Evolutionary conservation across 2,329 filamentous ascomycete species (phyloP).

Genomic region (Pseudogymnoascus sp.): DNA sequence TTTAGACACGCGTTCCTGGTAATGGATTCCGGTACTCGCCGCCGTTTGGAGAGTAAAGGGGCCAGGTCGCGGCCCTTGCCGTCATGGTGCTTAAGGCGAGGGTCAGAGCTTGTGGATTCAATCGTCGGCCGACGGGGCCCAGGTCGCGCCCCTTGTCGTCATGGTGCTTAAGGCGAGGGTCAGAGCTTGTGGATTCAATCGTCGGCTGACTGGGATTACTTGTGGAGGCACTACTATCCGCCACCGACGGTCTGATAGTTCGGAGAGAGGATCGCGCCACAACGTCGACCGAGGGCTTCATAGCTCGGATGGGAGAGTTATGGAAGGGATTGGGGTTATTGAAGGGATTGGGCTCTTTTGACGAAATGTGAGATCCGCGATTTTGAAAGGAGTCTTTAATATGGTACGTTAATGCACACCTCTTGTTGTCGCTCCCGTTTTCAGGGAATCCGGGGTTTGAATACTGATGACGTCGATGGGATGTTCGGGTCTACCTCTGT

Average conservation of each 20-base stretch:
- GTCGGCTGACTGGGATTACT: constrained; percentile 22
- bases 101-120: constrained; percentile 22
- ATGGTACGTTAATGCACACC: neutral
- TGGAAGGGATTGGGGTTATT: neutral
- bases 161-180: constrained; percentile 19
- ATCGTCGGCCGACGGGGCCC: no score
- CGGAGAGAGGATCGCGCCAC: neutral
- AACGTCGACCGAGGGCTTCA: neutral
- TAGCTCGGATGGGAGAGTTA: neutral
- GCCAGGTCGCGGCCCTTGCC: constrained; percentile 18
- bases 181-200: constrained; percentile 22
- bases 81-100: constrained; percentile 18
- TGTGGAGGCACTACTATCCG: constrained; percentile 17
- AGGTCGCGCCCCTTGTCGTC: constrained; percentile 18
- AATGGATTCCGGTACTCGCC: constrained; percentile 27
- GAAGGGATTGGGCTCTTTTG: neutral
- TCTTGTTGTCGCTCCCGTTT: neutral
- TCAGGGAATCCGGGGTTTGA: neutral
- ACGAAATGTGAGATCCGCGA: neutral
- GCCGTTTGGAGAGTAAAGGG: constrained; percentile 20
- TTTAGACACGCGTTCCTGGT: constrained; percentile 31
- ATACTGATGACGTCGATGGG: neutral
- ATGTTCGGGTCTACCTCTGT: no score
- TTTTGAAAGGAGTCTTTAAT: neutral
- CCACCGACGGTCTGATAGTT: neutral